Evolutionary conservation across 2,329 filamentous ascomycete species (phyloP).

Genomic region (Fusarium stilboides): DNA sequence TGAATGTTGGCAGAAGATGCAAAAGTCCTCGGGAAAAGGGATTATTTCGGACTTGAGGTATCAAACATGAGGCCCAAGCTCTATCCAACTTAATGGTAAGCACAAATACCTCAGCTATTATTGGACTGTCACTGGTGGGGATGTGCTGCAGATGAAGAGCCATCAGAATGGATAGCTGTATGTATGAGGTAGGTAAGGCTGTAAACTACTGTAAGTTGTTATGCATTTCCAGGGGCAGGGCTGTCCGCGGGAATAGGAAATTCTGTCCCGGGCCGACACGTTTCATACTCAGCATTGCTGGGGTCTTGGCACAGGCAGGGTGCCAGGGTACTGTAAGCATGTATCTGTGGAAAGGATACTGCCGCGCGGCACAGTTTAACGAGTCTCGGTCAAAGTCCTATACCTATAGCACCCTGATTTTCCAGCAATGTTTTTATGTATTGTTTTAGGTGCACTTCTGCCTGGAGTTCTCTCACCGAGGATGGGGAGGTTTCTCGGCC

Average conservation of each 20-base stretch:
- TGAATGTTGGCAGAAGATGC: no score
- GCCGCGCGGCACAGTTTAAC: neutral
- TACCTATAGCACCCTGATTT: neutral
- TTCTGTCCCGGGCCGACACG: neutral
- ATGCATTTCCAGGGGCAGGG: no score
- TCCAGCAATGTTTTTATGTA: neutral
- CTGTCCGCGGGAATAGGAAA: no score
- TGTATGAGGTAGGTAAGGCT: no score
- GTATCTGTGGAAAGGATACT: neutral
- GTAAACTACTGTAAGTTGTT: no score
- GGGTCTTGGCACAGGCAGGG: no score
- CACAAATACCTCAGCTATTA: neutral
- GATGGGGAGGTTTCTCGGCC: neutral
- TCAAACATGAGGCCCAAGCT: neutral
- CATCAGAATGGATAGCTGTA: no score
- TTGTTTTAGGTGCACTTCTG: neutral
- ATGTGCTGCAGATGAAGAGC: neutral
- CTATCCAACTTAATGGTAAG: neutral
- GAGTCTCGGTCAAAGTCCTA: neutral
- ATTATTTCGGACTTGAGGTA: neutral
- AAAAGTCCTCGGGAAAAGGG: no score
- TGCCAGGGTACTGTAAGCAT: neutral
- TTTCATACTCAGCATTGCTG: neutral
- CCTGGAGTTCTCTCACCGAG: neutral
- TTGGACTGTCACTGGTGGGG: no score